Conservation (phyloP, 2,329 filamentous ascomycete species). For the Pseudogymnoascus sp. region DNA sequence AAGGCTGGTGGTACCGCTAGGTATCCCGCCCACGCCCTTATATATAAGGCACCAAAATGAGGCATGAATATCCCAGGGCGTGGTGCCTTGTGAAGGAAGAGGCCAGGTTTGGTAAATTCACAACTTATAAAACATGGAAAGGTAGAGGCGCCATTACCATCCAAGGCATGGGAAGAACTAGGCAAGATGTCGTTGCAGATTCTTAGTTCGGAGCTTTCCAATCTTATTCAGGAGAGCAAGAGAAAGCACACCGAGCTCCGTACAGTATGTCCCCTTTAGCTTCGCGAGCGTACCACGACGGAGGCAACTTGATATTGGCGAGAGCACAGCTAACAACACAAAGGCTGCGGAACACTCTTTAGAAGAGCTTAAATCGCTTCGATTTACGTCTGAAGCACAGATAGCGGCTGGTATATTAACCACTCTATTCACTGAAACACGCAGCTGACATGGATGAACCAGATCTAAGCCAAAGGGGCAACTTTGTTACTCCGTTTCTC, state of each 20-base stretch:
- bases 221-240: conserved; percentile 91
- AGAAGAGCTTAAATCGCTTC: conserved; percentile 73
- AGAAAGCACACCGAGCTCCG: conserved; percentile 85
- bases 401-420: conserved; percentile 30
- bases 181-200: conserved; percentile 78
- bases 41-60: neutral
- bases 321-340: conserved; percentile 18
- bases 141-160: conserved; percentile 6
- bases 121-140: conserved; percentile 7
- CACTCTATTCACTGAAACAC: conserved; percentile 12
- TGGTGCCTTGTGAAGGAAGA: neutral
- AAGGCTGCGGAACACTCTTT: conserved; percentile 90
- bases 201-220: conserved; percentile 77
- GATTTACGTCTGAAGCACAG: conserved; percentile 62
- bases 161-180: conserved; percentile 7
- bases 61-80: neutral
- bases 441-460: conserved; percentile 6
- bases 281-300: neutral
- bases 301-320: neutral
- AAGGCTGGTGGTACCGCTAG: neutral
- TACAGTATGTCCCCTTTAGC: conserved; percentile 47
- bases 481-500: conserved; percentile 89
- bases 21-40: neutral
- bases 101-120: conserved; percentile 2
- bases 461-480: conserved; percentile 76